phyloP scores from a whole-genome alignment of 352 stramenopile species.

The Phytophthora pseudosyringae region DNA sequence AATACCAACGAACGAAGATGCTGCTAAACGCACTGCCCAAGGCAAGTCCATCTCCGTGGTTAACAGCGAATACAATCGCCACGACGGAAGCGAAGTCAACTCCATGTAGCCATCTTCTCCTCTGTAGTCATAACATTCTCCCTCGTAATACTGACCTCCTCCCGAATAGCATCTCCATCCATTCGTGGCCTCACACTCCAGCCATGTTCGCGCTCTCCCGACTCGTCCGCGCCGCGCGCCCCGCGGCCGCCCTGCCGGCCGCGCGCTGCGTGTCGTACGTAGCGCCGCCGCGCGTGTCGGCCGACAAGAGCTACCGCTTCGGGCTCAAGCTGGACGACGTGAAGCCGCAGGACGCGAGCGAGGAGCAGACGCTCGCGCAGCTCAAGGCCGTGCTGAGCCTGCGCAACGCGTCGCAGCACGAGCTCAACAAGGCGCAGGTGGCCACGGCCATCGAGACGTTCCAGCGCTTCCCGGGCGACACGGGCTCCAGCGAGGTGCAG shows the following conservation, averaged over 20 bases:
- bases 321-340: conserved; percentile 62
- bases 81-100: conserved; percentile 50
- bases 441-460: conserved; percentile 84
- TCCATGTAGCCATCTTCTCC: background rate
- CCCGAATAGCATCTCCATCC: conserved; percentile 5
- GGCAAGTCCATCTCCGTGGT: conserved; percentile 38
- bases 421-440: conserved; percentile 86
- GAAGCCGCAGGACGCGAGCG: conserved; percentile 47
- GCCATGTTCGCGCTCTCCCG: conserved; percentile 57
- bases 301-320: conserved; percentile 68
- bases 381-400: conserved; percentile 79
- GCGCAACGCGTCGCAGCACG: conserved; percentile 78
- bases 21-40: background rate
- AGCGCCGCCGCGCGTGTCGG: conserved; percentile 60
- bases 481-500: conserved; percentile 87
- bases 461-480: conserved; percentile 87
- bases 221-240: conserved; percentile 32
- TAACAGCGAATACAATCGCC: conserved; percentile 39
- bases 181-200: conserved; percentile 24
- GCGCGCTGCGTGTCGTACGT: conserved; percentile 65
- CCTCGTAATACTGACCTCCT: background rate
- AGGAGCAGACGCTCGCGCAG: conserved; percentile 52
- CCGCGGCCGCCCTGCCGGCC: background rate
- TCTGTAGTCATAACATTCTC: background rate
- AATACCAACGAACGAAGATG: no score